Evolutionary conservation across 2,329 filamentous ascomycete species (phyloP).

Genomic region (Arachnomyces sp.): DNA sequence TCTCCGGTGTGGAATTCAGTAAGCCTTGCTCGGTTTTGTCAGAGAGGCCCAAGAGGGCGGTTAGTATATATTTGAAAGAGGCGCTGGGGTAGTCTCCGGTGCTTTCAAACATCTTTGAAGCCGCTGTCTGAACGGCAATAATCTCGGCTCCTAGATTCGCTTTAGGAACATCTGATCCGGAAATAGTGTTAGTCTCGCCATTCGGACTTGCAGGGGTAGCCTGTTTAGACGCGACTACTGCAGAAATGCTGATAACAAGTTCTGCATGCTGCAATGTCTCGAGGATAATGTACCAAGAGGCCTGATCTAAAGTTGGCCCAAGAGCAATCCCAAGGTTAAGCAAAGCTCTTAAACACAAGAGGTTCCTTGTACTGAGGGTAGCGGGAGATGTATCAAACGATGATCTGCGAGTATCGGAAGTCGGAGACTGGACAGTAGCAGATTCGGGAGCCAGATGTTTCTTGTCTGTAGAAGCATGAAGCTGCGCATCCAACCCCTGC

Average conservation of each 20-base stretch:
- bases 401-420: conserved; percentile 15
- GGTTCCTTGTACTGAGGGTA: conserved; percentile 75
- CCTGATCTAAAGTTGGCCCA: conserved; percentile 73
- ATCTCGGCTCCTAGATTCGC: conserved; percentile 73
- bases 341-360: conserved; percentile 81
- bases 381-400: conserved; percentile 37
- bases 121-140: conserved; percentile 79
- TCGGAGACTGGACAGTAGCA: conserved; percentile 17
- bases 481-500: conserved; percentile 14
- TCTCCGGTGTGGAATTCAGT: conserved; percentile 37
- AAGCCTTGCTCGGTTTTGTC: conserved; percentile 25
- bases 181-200: conserved; percentile 19
- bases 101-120: conserved; percentile 79
- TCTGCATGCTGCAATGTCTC: conserved; percentile 92
- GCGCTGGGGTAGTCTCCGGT: conserved; percentile 83
- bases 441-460: conserved; percentile 22
- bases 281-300: conserved; percentile 78
- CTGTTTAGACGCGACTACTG: conserved; percentile 20
- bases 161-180: conserved; percentile 39
- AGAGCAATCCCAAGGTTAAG: conserved; percentile 94
- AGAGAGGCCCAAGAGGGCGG: conserved; percentile 66
- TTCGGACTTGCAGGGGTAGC: conserved; percentile 18
- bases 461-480: conserved; percentile 22
- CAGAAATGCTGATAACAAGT: conserved; percentile 58
- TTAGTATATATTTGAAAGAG: conserved; percentile 69